Evolutionary conservation across 352 stramenopile genomes (phyloP).

Genomic region (Globisporangium cystogenes): DNA sequence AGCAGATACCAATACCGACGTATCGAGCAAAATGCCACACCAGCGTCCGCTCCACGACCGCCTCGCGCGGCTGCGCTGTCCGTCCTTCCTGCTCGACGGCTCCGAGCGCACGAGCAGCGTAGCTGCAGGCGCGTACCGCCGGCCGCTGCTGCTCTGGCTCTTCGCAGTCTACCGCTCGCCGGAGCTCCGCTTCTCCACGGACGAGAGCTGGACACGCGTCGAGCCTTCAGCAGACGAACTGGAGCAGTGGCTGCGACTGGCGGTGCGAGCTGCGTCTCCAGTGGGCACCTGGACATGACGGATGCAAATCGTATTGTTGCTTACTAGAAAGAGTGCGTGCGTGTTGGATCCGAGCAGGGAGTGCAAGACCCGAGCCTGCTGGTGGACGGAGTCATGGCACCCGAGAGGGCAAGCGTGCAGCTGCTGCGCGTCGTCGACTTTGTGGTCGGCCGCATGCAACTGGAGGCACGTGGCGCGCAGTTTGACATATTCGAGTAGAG

Average conservation of each 20-base stretch:
- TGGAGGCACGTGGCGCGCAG: slow-evolving; percentile 22
- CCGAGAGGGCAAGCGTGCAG: slow-evolving; percentile 14
- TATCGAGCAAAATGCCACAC: neutral
- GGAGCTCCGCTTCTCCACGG: slow-evolving; percentile 18
- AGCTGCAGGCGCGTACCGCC: slow-evolving; percentile 15
- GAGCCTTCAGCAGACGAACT: slow-evolving; percentile 27
- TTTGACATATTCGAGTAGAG: too few relatives aligned
- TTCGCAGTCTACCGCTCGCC: slow-evolving; percentile 30
- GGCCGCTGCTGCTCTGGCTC: slow-evolving; percentile 38
- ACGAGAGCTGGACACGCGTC: slow-evolving; percentile 23
- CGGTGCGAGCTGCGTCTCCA: too few relatives aligned
- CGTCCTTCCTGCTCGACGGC: slow-evolving; percentile 21
- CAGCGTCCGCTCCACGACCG: slow-evolving; percentile 12
- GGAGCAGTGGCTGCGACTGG: slow-evolving; percentile 22
- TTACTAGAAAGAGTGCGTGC: neutral
- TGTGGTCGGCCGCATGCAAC: slow-evolving; percentile 38
- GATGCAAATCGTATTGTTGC: too few relatives aligned
- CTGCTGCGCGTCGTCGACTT: slow-evolving; percentile 24
- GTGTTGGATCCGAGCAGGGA: slow-evolving; percentile 6
- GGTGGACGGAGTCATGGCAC: slow-evolving; percentile 16
- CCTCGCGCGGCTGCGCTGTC: slow-evolving; percentile 28
- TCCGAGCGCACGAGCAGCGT: slow-evolving; percentile 4
- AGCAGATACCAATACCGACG: neutral
- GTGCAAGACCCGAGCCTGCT: slow-evolving; percentile 21
- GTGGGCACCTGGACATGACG: too few relatives aligned